Conservation (phyloP, 2,329 filamentous ascomycete species). For the Alternaria arbusti region DNA sequence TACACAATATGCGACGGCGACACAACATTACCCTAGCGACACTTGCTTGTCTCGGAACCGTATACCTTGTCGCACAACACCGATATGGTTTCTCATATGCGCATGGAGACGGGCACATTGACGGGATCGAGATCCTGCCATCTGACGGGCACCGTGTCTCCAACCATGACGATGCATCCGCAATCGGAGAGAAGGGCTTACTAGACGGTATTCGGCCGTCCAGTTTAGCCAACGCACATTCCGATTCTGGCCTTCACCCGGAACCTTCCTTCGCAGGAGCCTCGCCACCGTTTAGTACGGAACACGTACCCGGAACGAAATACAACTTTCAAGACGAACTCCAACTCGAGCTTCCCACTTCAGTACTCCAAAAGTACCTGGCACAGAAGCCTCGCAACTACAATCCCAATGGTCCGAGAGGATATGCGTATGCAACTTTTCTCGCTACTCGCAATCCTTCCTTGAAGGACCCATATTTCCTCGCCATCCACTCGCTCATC, state of each 20-base stretch:
- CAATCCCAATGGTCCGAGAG: constrained; percentile 15
- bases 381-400: constrained; percentile 35
- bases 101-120: neutral
- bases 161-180: neutral
- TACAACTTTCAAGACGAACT: constrained; percentile 40
- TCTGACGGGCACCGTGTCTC: neutral
- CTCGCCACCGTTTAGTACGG: neutral
- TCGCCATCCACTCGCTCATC: constrained; percentile 43
- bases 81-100: neutral
- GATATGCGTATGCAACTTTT: constrained; percentile 42
- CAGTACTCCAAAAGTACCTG: constrained; percentile 20
- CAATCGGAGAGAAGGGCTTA: neutral
- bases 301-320: constrained; percentile 13
- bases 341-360: constrained; percentile 26
- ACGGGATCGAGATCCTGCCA: constrained; percentile 6
- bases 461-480: constrained; percentile 43
- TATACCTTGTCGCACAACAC: constrained; percentile 4
- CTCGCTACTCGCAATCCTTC: constrained; percentile 41
- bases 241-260: neutral
- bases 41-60: constrained; percentile 8
- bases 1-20: constrained; percentile 10
- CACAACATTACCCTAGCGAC: constrained; percentile 14
- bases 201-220: neutral
- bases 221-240: neutral
- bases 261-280: neutral